phyloP scores from a whole-genome alignment of 306 rosid species.

The Cyclanthera cordifolia region DNA sequence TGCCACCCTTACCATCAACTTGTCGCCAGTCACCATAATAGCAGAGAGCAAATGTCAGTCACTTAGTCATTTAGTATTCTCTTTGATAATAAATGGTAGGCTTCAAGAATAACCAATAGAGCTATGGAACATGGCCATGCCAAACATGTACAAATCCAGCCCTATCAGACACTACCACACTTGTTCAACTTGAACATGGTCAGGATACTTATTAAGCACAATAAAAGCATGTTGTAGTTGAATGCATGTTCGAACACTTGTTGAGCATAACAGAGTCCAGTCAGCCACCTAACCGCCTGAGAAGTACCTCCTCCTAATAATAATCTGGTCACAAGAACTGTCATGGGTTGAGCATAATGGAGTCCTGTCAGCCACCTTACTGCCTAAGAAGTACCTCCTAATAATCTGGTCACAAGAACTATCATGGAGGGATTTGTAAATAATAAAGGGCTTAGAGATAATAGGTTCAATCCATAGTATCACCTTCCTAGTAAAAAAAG shows the following conservation, averaged over 20 bases:
- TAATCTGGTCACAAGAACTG: not conserved
- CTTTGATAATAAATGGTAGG: not conserved
- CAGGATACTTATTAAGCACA: not conserved
- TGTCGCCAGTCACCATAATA: slow-evolving; percentile 1
- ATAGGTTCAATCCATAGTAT: no score
- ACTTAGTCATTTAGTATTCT: not conserved
- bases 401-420: not conserved
- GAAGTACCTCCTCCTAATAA: not conserved
- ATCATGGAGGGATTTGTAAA: no score
- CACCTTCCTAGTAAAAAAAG: no score
- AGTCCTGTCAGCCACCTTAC: not conserved
- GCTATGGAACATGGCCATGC: not conserved
- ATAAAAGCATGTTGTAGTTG: not conserved
- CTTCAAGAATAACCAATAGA: not conserved
- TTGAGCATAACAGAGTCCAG: not conserved
- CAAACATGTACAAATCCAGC: not conserved
- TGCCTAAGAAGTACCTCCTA: not conserved
- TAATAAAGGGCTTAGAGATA: no score
- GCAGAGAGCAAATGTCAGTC: not conserved
- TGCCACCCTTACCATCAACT: not conserved
- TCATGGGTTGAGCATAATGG: no score
- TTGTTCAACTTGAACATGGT: not conserved
- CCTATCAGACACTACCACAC: not conserved
- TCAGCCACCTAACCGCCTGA: not conserved
- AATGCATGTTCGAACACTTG: no score